These are phyloP conservation scores for Raffaelea arxii DNA, from an alignment of 2,329 filamentous ascomycete species.

Conservation along the genomic window DNA sequence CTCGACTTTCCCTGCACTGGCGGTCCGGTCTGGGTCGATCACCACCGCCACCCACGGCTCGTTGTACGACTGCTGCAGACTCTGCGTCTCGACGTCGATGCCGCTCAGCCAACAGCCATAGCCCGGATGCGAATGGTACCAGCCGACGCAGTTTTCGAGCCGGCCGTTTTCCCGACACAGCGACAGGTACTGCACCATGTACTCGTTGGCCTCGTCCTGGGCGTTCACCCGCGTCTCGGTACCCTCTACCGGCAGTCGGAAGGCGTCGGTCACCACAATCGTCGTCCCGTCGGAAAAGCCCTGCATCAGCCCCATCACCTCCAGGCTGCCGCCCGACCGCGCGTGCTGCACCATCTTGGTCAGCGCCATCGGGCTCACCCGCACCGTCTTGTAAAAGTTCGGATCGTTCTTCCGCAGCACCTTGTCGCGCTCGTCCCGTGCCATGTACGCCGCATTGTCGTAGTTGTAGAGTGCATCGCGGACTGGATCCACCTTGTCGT, in stretches of 20 bases:
- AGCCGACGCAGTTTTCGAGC: slow-evolving; percentile 87
- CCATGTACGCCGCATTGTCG: slow-evolving; percentile 57
- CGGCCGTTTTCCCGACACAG: slow-evolving; percentile 66
- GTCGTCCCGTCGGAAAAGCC: slow-evolving; percentile 79
- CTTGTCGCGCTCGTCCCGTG: slow-evolving; percentile 47
- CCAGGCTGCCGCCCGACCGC: slow-evolving; percentile 81
- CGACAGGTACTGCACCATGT: slow-evolving; percentile 80
- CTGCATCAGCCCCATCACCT: slow-evolving; percentile 98
- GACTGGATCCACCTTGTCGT: slow-evolving; percentile 77
- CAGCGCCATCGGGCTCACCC: slow-evolving; percentile 86
- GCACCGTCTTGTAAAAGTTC: slow-evolving; percentile 85
- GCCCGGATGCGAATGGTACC: slow-evolving; percentile 96
- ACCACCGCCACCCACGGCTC: slow-evolving; percentile 95
- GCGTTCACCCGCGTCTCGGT: slow-evolving; percentile 98
- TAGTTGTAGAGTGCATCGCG: slow-evolving; percentile 91
- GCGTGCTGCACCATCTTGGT: slow-evolving; percentile 99
- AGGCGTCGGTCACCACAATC: slow-evolving; percentile 88
- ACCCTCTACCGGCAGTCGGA: slow-evolving; percentile 88
- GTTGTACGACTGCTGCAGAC: slow-evolving; percentile 71
- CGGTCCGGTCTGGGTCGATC: slow-evolving; percentile 91
- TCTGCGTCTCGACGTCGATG: slow-evolving; percentile 87
- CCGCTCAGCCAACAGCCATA: slow-evolving; percentile 98
- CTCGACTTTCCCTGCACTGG: slow-evolving; percentile 89
- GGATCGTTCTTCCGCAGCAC: slow-evolving; percentile 72
- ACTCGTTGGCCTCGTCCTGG: slow-evolving; percentile 92